phyloP scores from a whole-genome alignment of 257 asterid genomes.

The Eustoma russellianum region DNA sequence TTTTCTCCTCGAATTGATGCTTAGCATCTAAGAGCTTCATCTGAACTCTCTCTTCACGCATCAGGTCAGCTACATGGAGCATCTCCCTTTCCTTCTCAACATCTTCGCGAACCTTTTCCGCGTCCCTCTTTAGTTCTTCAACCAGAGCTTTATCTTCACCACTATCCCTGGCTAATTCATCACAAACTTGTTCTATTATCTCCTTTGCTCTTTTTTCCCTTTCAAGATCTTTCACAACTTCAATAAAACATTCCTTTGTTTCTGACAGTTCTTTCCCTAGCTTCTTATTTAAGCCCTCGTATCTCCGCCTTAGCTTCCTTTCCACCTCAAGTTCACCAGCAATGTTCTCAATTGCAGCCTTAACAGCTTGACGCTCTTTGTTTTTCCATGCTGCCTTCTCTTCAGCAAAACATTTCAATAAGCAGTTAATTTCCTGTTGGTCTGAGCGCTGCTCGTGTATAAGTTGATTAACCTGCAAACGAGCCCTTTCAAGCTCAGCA shows the following conservation, averaged over 20 bases:
- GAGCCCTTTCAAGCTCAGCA: slow-evolving; percentile 92
- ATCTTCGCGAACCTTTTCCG: slow-evolving; percentile 38
- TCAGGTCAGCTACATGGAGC: slow-evolving; percentile 48
- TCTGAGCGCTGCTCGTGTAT: slow-evolving; percentile 65
- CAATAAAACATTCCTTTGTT: slow-evolving; percentile 42
- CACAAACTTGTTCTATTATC: slow-evolving; percentile 55
- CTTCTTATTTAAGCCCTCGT: slow-evolving; percentile 75
- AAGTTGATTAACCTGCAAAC: slow-evolving; percentile 68
- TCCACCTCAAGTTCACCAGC: slow-evolving; percentile 71
- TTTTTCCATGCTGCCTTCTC: slow-evolving; percentile 79
- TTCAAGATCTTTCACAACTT: slow-evolving; percentile 56
- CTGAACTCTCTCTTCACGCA: slow-evolving; percentile 48
- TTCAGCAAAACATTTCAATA: slow-evolving; percentile 69
- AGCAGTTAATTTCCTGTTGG: slow-evolving; percentile 48
- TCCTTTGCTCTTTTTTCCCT: slow-evolving; percentile 74
- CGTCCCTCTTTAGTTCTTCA: slow-evolving; percentile 42
- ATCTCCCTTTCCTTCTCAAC: slow-evolving; percentile 56
- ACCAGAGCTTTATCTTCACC: slow-evolving; percentile 48
- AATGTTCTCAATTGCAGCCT: slow-evolving; percentile 45
- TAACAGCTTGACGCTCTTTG: slow-evolving; percentile 52
- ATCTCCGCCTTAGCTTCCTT: slow-evolving; percentile 52
- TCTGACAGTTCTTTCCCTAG: slow-evolving; percentile 70
- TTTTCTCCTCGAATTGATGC: slow-evolving; percentile 53
- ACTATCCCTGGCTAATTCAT: slow-evolving; percentile 51
- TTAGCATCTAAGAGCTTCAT: slow-evolving; percentile 49